Evolutionary conservation across 257 asterid species (phyloP).

Genomic region (Przewalskia tangutica): DNA sequence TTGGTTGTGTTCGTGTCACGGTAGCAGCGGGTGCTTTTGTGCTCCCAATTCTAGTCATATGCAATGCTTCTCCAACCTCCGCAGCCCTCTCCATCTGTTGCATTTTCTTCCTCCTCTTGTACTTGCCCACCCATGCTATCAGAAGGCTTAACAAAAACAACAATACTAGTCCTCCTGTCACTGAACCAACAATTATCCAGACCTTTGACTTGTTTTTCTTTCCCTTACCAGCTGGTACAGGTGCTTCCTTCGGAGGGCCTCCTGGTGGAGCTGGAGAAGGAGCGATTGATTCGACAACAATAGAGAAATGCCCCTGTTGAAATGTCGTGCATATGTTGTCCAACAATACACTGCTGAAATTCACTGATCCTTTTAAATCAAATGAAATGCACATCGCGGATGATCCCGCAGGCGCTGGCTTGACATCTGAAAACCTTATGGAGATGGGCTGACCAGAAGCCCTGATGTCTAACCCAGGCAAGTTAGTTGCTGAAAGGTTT

Average conservation of each 20-base stretch:
- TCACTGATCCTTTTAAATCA: constrained; percentile 28
- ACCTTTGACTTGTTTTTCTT: constrained; percentile 16
- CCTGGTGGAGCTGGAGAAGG: constrained; percentile 15
- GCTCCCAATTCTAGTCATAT: constrained; percentile 29
- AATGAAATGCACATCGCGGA: constrained; percentile 44
- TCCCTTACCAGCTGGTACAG: neutral
- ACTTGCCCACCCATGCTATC: constrained; percentile 30
- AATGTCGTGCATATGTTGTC: constrained; percentile 37
- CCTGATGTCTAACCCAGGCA: constrained; percentile 29
- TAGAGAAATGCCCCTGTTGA: constrained; percentile 58
- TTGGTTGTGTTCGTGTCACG: constrained; percentile 31
- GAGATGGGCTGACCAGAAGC: constrained; percentile 47
- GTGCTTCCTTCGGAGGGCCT: constrained; percentile 6
- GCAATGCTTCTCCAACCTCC: constrained; percentile 38
- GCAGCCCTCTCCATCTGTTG: constrained; percentile 67
- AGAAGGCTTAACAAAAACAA: constrained; percentile 33
- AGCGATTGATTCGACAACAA: constrained; percentile 40
- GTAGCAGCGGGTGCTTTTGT: constrained; percentile 38
- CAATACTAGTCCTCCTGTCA: constrained; percentile 38
- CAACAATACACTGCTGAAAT: constrained; percentile 32
- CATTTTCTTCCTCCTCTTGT: constrained; percentile 37
- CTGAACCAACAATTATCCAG: constrained; percentile 42
- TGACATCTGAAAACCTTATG: constrained; percentile 31
- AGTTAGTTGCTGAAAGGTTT: constrained; percentile 30
- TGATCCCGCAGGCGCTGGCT: constrained; percentile 20